These are phyloP conservation scores for Fallopia convolvulus DNA, from an alignment of 148 eudicot genomes.

Conservation along the genomic window DNA sequence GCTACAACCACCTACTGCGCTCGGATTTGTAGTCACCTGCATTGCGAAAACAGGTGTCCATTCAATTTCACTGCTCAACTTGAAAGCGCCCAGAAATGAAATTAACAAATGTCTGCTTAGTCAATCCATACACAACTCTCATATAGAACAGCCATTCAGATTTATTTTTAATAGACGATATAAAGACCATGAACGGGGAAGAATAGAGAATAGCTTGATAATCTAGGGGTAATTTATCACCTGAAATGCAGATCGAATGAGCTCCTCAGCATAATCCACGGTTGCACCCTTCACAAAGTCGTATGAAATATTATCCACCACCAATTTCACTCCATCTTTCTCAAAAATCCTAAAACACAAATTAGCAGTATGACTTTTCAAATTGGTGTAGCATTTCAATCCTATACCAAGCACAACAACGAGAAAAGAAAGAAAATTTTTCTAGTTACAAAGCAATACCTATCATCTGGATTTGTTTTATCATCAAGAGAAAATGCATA, in stretches of 20 bases:
- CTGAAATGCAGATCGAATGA: constrained; percentile 96
- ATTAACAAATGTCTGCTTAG: not conserved
- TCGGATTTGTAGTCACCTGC: constrained; percentile 88
- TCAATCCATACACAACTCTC: not conserved
- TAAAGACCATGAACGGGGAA: no score
- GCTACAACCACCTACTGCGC: constrained; percentile 93
- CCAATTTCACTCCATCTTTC: constrained; percentile 84
- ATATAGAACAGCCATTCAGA: not conserved
- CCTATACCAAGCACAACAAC: not conserved
- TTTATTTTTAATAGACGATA: no score
- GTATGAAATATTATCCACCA: constrained; percentile 80
- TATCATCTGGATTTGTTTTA: constrained; percentile 65
- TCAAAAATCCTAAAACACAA: constrained; percentile 60
- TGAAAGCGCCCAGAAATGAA: not conserved
- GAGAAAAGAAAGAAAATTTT: not conserved
- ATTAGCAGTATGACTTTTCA: not conserved
- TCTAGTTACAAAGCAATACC: constrained; percentile 24
- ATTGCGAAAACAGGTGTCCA: constrained; percentile 9
- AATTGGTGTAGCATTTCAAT: not conserved
- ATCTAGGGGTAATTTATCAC: constrained; percentile 18
- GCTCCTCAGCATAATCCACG: constrained; percentile 97
- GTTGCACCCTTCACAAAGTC: constrained; percentile 96
- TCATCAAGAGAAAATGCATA: constrained; percentile 80
- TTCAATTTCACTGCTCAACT: not conserved
- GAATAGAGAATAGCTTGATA: not conserved